Evolutionary conservation across 208 protist genomes (phyloP).

Genomic region (Leishmania amazonensis): DNA sequence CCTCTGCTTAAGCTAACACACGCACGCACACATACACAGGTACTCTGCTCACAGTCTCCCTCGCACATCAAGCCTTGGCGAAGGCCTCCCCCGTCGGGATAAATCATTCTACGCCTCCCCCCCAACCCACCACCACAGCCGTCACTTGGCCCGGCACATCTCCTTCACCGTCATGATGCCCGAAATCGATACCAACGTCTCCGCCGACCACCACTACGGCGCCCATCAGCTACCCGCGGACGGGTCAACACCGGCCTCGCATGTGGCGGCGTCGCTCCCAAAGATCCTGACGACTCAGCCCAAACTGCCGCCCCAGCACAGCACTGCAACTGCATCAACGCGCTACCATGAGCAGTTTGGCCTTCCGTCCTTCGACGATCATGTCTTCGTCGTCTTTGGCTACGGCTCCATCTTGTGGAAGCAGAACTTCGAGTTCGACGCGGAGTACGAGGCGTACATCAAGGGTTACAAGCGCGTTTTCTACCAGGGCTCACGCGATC

Average conservation of each 20-base stretch:
- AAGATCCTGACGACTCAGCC: background rate
- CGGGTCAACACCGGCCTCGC: background rate
- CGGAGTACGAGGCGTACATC: slow-evolving; percentile 64
- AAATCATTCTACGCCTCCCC: background rate
- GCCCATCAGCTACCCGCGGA: background rate
- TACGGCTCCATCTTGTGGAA: slow-evolving; percentile 91
- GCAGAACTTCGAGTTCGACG: slow-evolving; percentile 78
- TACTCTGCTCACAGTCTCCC: background rate
- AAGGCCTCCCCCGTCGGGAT: background rate
- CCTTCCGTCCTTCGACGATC: slow-evolving; percentile 51
- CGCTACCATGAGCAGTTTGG: slow-evolving; percentile 33
- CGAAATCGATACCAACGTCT: background rate
- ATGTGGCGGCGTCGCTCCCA: background rate
- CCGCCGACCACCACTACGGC: background rate
- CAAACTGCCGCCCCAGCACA: slow-evolving; percentile 41
- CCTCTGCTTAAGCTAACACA: background rate
- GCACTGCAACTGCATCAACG: slow-evolving; percentile 18
- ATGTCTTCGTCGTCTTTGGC: slow-evolving; percentile 75
- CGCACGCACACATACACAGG: background rate
- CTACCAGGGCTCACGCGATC: slow-evolving; percentile 76
- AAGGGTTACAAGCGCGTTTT: slow-evolving; percentile 74
- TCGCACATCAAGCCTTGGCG: background rate
- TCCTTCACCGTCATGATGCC: background rate
- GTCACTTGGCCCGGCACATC: background rate
- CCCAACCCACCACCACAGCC: background rate